These are phyloP conservation scores for Medicago lupulina DNA, from an alignment of 306 rosid species.

Conservation along the genomic window DNA sequence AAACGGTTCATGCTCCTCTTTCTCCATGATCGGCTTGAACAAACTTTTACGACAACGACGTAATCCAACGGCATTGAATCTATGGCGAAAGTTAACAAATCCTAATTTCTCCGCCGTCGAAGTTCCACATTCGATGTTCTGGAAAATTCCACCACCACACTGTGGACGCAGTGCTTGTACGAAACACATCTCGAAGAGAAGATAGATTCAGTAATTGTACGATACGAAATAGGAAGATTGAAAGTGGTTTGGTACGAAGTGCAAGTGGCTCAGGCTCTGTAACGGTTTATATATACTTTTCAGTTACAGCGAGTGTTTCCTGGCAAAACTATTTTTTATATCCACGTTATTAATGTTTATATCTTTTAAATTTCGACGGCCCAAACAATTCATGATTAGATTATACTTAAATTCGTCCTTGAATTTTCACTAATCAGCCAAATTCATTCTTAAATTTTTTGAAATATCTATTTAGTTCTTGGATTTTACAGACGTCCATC, in stretches of 20 bases:
- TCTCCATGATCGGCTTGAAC: constrained; percentile 54
- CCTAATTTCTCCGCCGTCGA: constrained; percentile 41
- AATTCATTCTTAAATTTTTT: too few species aligned
- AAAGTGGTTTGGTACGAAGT: background rate
- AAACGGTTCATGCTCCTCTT: constrained; percentile 35
- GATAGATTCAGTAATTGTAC: background rate
- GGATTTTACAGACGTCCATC: too few species aligned
- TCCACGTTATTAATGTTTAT: too few species aligned
- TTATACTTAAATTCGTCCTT: too few species aligned
- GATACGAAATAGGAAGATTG: background rate
- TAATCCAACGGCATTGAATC: constrained; percentile 52
- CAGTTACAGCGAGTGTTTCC: constrained; percentile 29
- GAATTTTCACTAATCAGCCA: too few species aligned
- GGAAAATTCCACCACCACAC: constrained; percentile 33
- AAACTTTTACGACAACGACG: constrained; percentile 36
- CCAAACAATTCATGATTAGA: too few species aligned
- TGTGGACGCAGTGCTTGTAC: constrained; percentile 26
- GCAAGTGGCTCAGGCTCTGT: background rate
- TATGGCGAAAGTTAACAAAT: constrained; percentile 37
- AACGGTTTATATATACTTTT: constrained; percentile 38
- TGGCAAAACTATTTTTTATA: background rate
- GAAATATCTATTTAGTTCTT: too few species aligned
- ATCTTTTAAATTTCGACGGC: too few species aligned
- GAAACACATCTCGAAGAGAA: constrained; percentile 37
- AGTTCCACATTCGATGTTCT: constrained; percentile 44